Evolutionary conservation across 371 early-diverging fungal genomes (phyloP).

Genomic region (Nosema muscidifuracis): DNA sequence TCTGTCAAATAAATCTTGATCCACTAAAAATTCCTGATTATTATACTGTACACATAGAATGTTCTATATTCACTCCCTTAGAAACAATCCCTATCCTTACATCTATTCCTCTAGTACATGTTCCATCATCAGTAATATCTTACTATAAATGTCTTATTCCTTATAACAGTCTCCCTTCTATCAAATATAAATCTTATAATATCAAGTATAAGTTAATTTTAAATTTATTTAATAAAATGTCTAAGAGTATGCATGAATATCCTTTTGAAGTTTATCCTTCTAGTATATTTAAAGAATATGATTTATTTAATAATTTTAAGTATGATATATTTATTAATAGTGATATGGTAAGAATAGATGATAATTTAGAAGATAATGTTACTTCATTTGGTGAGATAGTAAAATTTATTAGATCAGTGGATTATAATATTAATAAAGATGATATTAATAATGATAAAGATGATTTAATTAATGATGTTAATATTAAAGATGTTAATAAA

Average conservation of each 20-base stretch:
- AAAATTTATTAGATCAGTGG: background rate
- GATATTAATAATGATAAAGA: too few relatives aligned
- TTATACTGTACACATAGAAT: background rate
- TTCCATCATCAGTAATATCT: background rate
- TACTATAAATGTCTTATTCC: slow-evolving; percentile 1
- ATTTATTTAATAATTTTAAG: background rate
- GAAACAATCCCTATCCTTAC: background rate
- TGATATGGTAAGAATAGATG: slow-evolving; percentile 1
- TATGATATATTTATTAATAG: background rate
- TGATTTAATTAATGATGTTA: too few relatives aligned
- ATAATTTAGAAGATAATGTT: background rate
- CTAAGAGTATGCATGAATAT: background rate
- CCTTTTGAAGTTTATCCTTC: background rate
- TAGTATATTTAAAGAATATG: too few relatives aligned
- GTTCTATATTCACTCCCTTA: background rate
- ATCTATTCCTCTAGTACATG: background rate
- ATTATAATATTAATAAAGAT: too few relatives aligned
- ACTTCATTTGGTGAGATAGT: background rate
- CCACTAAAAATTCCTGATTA: slow-evolving; percentile 2
- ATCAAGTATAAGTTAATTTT: background rate
- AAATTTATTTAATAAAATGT: background rate
- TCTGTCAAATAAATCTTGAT: background rate
- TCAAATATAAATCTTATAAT: background rate
- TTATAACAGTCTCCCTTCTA: background rate
- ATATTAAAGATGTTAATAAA: too few relatives aligned